A percentile compares a stretch with the other conserved stretches of the same genome.
phyloP scores from a whole-genome alignment of 805 yeast species.

The Zygosaccharomyces bisporus region DNA sequence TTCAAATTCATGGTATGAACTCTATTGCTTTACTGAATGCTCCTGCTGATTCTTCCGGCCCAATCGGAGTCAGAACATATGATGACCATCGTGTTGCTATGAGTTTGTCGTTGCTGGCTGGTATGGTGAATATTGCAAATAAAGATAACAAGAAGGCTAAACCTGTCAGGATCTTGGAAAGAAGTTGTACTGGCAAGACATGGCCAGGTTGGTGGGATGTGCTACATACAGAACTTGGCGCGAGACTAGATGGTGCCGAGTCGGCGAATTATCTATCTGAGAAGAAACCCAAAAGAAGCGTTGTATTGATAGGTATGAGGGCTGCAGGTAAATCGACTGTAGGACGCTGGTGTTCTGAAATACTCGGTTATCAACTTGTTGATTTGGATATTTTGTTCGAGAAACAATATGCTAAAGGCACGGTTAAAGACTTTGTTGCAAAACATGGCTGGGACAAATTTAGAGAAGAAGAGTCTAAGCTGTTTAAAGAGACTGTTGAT shows the following conservation, averaged over 20 bases:
- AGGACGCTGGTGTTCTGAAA: constrained; percentile 71
- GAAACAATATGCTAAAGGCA: constrained; percentile 39
- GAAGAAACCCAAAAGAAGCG: constrained; percentile 37
- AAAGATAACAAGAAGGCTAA: constrained; percentile 18
- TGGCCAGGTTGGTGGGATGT: constrained; percentile 99
- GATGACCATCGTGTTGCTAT: constrained; percentile 98
- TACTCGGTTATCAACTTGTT: constrained; percentile 59
- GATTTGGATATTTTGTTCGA: constrained; percentile 80
- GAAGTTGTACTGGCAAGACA: constrained; percentile 92
- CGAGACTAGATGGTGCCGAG: constrained; percentile 68
- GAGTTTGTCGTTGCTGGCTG: constrained; percentile 89
- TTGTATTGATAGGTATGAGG: constrained; percentile 92
- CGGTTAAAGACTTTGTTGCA: constrained; percentile 59
- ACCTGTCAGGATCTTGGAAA: constrained; percentile 73
- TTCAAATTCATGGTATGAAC: constrained; percentile 72
- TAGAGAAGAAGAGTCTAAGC: constrained; percentile 59
- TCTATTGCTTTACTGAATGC: constrained; percentile 44
- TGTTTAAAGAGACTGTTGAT: constrained; percentile 46
- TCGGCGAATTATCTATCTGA: constrained; percentile 28
- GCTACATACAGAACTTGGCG: constrained; percentile 64
- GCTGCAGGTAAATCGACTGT: constrained; percentile 94
- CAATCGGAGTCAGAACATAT: constrained; percentile 62
- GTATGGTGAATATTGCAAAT: constrained; percentile 43
- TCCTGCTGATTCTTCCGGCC: constrained; percentile 48
- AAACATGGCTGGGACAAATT: constrained; percentile 83